phyloP scores from a whole-genome alignment of 805 yeast genomes.

The Monosporozyma siamensis region DNA sequence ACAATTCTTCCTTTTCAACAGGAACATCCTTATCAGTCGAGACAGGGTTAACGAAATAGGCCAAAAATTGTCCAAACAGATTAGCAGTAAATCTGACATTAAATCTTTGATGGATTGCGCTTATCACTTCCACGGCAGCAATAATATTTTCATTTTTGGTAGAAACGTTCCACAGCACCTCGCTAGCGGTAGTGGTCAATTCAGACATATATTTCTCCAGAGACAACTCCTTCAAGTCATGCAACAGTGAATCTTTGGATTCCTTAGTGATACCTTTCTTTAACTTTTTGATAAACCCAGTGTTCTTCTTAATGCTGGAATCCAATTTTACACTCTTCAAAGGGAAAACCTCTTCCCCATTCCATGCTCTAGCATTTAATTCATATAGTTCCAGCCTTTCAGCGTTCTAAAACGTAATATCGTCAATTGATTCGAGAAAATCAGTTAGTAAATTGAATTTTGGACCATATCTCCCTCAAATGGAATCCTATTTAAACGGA shows the following conservation, averaged over 20 bases:
- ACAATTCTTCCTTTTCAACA: constrained; percentile 37
- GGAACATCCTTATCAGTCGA: constrained; percentile 7
- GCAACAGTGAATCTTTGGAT: constrained; percentile 37
- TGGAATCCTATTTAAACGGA: too few species aligned
- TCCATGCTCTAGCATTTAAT: constrained; percentile 45
- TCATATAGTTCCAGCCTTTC: constrained; percentile 25
- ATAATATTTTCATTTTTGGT: constrained; percentile 46
- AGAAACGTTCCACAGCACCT: constrained; percentile 44
- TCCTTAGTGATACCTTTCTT: constrained; percentile 49
- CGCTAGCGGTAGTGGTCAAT: constrained; percentile 50
- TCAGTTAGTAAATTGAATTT: too few species aligned
- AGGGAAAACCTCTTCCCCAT: constrained; percentile 35
- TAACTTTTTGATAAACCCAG: constrained; percentile 67
- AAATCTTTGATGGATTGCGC: constrained; percentile 74
- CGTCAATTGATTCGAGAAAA: too few species aligned
- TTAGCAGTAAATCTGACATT: constrained; percentile 40
- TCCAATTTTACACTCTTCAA: constrained; percentile 39
- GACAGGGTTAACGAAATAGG: constrained; percentile 32
- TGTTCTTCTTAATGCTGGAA: constrained; percentile 71
- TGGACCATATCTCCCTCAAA: too few species aligned
- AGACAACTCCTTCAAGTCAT: constrained; percentile 54
- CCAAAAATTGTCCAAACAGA: constrained; percentile 36
- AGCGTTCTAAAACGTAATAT: too few species aligned
- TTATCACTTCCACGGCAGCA: constrained; percentile 58
- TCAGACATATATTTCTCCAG: constrained; percentile 71